A percentile compares a stretch with the other conserved stretches of the same genome.
Conservation (phyloP, 805 yeast genomes). For the Lipomyces starkeyi region DNA sequence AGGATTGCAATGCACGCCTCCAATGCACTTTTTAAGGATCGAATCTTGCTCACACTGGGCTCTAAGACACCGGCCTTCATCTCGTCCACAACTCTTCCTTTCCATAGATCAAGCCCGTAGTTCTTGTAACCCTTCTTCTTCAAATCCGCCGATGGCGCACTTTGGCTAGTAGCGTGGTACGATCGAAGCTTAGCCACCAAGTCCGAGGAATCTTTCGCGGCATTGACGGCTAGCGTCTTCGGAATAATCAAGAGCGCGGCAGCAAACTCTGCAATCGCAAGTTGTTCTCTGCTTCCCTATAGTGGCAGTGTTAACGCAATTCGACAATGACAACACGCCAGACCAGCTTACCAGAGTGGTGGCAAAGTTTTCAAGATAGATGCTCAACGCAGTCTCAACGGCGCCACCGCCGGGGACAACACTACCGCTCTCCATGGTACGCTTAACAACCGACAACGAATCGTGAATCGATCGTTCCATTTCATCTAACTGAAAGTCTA, state of each 20-base stretch:
- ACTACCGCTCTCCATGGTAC: slow-evolving; percentile 90
- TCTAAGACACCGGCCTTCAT: slow-evolving; percentile 86
- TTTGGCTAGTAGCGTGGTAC: slow-evolving; percentile 93
- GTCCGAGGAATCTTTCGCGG: slow-evolving; percentile 96
- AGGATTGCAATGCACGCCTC: slow-evolving; percentile 98
- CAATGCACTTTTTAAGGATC: slow-evolving; percentile 85
- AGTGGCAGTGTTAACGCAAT: not conserved
- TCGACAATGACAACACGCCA: not conserved
- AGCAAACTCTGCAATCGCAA: slow-evolving; percentile 98
- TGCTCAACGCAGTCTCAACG: slow-evolving; percentile 95
- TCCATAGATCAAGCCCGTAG: slow-evolving; percentile 90
- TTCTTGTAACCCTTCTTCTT: slow-evolving; percentile 86
- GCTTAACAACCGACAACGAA: slow-evolving; percentile 90
- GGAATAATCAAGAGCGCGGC: slow-evolving; percentile 88
- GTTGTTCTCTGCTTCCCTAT: slow-evolving; percentile 89
- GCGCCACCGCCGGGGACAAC: slow-evolving; percentile 99
- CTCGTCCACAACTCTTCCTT: slow-evolving; percentile 91
- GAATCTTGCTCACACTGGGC: slow-evolving; percentile 92
- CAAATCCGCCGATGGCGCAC: slow-evolving; percentile 77
- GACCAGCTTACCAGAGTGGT: slow-evolving; percentile 66
- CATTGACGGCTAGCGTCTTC: slow-evolving; percentile 94
- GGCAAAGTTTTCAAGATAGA: slow-evolving; percentile 94
- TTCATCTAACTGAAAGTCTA: slow-evolving; percentile 86
- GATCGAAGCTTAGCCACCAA: slow-evolving; percentile 94
- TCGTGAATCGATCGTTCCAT: slow-evolving; percentile 98